These are phyloP conservation scores for Aspergillus phoenicis DNA, from an alignment of 2,329 filamentous ascomycete genomes.

Conservation along the genomic window DNA sequence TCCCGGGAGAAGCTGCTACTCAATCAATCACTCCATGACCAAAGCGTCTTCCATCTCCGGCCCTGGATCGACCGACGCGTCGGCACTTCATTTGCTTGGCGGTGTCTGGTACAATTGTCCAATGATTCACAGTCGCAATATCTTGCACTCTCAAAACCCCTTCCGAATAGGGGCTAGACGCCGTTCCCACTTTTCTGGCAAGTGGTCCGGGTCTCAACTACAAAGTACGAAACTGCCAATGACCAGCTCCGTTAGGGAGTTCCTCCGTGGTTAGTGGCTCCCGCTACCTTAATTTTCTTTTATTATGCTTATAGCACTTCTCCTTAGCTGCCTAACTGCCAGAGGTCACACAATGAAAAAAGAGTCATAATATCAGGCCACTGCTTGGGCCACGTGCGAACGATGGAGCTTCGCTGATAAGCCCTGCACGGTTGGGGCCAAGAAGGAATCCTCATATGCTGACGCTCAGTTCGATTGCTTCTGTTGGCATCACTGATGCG, in stretches of 20 bases:
- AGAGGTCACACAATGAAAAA: not conserved
- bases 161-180: not conserved
- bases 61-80: not conserved
- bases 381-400: not conserved
- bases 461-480: not conserved
- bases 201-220: too few species aligned
- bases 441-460: not conserved
- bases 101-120: not conserved
- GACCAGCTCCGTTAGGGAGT: not conserved
- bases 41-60: not conserved
- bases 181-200: not conserved
- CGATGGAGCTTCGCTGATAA: not conserved
- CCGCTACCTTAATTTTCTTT: not conserved
- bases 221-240: too few species aligned
- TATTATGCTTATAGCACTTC: not conserved
- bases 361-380: not conserved
- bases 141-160: not conserved
- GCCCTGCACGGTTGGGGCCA: constrained; percentile 2
- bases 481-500: not conserved
- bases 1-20: not conserved
- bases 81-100: not conserved
- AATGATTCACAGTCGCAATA: not conserved
- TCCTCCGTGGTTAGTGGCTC: not conserved
- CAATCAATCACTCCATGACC: not conserved
- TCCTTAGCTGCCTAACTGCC: not conserved